Evolutionary conservation across 2,329 filamentous ascomycete species (phyloP), one percentile per base, ranked within the genome.

Genomic region (Fusarium kyushuense): DNA sequence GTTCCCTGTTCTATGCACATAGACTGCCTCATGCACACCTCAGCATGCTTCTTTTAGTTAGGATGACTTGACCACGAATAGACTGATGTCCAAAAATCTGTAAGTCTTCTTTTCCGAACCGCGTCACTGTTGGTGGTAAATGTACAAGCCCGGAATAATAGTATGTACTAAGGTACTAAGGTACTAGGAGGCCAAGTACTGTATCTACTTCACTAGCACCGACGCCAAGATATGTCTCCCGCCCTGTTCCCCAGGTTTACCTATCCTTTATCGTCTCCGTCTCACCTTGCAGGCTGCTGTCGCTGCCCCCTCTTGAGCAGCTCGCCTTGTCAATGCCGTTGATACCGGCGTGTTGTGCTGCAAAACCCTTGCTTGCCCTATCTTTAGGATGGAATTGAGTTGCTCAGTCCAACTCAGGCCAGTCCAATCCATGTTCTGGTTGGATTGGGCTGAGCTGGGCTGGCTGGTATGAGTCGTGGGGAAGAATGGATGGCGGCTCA

Each of bases 161-260:
- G 5, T 27, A 38, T 3, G 17, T 36, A 36, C 33, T 17, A n/a
- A 35, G 33, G 33, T 36, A 27, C 27, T 6, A 27, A 19, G 16
- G 17, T 38, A 49, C 47, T 48, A 17, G 21, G 14, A 35, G 8
- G 12, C 19, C 21, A 48, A 35, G 46, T 48, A 48, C 47, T 38
- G 67, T 71, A 72, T 67, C 64, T 73, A 59, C 69, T 65, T 72
- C 27, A 40, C 43, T 69, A 63, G 67, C 69, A 72, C 65, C 62
- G 57, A 53, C 57, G 67, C 62, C 61, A 67, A 69, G 71, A 65
- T 40, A 64, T 67, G 63, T 64, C 56, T 74, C 70, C 72, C 68
- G 70, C 57, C 63, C 64, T 67, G 63, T 74, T 73, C 72, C 72
- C 72, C 72, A 73, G 71, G 69, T 62, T 74, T 74, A 72, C 61